Conservation (phyloP, 805 yeast species). For the Maudiozyma pseudohumilis region DNA sequence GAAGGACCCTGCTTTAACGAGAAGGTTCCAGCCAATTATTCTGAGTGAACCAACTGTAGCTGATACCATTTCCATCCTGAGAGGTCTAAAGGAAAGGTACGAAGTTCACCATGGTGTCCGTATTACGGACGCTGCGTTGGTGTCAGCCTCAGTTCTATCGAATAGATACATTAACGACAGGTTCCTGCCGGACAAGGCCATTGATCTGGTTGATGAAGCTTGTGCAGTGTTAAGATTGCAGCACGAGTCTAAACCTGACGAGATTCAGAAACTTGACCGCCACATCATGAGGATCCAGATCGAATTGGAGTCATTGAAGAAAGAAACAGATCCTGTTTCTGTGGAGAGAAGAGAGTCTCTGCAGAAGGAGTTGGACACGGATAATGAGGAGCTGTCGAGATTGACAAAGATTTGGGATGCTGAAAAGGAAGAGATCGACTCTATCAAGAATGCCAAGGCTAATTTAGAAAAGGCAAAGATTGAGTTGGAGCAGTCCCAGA, state of each 20-base stretch:
- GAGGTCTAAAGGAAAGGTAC: conserved; percentile 89
- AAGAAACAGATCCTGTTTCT: conserved; percentile 82
- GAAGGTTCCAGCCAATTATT: conserved; percentile 84
- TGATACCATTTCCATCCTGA: conserved; percentile 81
- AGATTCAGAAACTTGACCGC: conserved; percentile 80
- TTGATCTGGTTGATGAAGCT: conserved; percentile 93
- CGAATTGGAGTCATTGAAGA: conserved; percentile 85
- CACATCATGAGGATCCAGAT: conserved; percentile 88
- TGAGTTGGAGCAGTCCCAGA: conserved; percentile 72
- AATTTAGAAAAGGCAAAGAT: conserved; percentile 76
- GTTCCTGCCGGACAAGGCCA: conserved; percentile 91
- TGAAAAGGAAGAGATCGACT: conserved; percentile 68
- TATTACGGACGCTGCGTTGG: conserved; percentile 83
- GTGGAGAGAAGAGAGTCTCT: conserved; percentile 66
- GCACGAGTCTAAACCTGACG: conserved; percentile 95
- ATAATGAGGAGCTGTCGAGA: conserved; percentile 55
- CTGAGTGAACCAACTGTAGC: conserved; percentile 83
- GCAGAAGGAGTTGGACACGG: conserved; percentile 53
- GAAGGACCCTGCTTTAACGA: conserved; percentile 90
- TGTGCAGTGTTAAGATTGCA: conserved; percentile 90
- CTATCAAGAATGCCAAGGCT: conserved; percentile 68
- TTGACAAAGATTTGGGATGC: conserved; percentile 80
- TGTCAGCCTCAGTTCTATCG: conserved; percentile 84
- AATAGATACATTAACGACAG: conserved; percentile 88
- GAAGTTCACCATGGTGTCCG: conserved; percentile 98